Percentiles rank a stretch among this genome's conserved stretches.
These are phyloP conservation scores for Fagopyrum tataricum DNA, from an alignment of 148 eudicot genomes.

Conservation along the genomic window DNA sequence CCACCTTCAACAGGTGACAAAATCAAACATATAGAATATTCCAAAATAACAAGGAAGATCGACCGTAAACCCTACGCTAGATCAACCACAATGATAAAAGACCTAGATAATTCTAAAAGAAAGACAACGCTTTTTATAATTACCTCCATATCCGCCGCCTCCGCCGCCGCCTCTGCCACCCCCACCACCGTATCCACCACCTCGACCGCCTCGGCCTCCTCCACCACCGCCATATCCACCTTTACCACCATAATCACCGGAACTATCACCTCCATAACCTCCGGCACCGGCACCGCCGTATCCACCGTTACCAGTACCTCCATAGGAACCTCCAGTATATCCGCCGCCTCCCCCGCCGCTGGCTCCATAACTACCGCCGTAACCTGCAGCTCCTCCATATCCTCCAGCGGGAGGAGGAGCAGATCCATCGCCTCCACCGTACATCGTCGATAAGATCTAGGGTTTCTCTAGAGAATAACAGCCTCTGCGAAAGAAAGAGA, in stretches of 20 bases:
- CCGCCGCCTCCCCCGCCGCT: slow-evolving; percentile 22
- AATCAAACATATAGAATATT: not conserved
- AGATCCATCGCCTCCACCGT: slow-evolving; percentile 67
- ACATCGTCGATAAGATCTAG: slow-evolving; percentile 45
- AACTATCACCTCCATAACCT: slow-evolving; percentile 18
- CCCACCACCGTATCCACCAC: slow-evolving; percentile 19
- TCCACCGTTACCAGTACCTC: slow-evolving; percentile 13
- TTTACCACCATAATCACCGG: slow-evolving; percentile 27
- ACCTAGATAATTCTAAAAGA: not conserved
- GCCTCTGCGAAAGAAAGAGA: not conserved
- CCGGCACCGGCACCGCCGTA: slow-evolving; percentile 19
- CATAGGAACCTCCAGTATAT: slow-evolving; percentile 15
- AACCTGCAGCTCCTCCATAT: slow-evolving; percentile 18
- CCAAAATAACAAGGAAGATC: not conserved
- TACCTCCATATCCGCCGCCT: slow-evolving; percentile 45
- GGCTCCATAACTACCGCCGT: slow-evolving; percentile 6
- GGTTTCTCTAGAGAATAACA: slow-evolving; percentile 18
- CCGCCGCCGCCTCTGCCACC: slow-evolving; percentile 25
- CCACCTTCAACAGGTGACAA: not conserved
- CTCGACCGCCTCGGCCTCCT: not conserved
- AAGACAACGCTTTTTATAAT: slow-evolving; percentile 36
- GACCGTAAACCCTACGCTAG: not conserved
- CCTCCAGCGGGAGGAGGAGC: slow-evolving; percentile 13
- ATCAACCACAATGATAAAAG: not conserved
- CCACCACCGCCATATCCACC: slow-evolving; percentile 18